Evolutionary conservation across 2,329 filamentous ascomycete species (phyloP), one percentile per base, ranked within the genome.

Genomic region (Incumbomyces lentus): DNA sequence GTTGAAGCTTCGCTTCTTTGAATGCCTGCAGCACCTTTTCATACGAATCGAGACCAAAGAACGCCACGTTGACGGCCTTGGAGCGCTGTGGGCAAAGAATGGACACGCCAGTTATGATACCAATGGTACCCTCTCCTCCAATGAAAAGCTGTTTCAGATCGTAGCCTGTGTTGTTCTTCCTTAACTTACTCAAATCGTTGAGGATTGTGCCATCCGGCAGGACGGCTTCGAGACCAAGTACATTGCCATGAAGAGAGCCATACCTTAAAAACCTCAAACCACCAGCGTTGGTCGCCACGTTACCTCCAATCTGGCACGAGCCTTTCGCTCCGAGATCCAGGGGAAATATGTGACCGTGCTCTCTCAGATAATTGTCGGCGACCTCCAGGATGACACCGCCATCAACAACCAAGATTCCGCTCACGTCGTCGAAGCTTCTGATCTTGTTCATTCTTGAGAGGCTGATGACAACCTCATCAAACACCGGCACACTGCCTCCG

Each of bases 91-190:
- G 89, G 60, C 89, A 95, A 56, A 90, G 75, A 52, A 98, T 84
- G 2, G 88, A 89, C 32, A 96, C 75, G 39, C 79, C 89, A 14
- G 92, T 98, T 58, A 98, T 85, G 59, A 96, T 84, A 44, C 92
- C 92, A 52, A 96, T 84, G 4, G 92, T 96, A 18, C 92, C 92
- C 66, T 98, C 92, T 29, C 82, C 86, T 38, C 92, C 92, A 59
- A 98, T 94, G 64, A 98, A 95, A 31, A 95, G 76, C 67, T 95
- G 90, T 72, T 95, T 95, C 48, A 95, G 68, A 63, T 98, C 93
- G 67, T 96, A 98, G 22, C 92, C 92, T 1, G 92, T 98, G 70
- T 98, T 98, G 74, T 98, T 96, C 74, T 98, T 98, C 55, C 92
- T 81, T 48, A 98, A 73, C 49, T 78, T 89, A 56, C 79, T 84